Evolutionary conservation across 139 green algal genomes (phyloP), one percentile per base, ranked within the genome.

Genomic region (Chlamydomonas schloesseri): DNA sequence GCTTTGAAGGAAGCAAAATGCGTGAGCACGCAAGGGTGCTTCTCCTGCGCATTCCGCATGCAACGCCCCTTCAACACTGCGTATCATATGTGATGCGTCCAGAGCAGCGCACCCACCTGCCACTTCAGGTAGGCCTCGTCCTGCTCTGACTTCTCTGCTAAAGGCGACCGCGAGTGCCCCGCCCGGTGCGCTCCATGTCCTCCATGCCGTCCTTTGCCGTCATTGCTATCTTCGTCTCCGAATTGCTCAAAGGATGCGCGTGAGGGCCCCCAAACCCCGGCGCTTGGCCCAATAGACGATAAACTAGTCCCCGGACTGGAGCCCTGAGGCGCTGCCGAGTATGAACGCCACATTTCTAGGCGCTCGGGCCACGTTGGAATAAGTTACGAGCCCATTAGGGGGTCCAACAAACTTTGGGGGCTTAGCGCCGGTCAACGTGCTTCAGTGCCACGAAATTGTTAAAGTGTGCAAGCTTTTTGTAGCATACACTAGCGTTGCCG

Each of bases 1-100:
- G 81, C 55, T 50, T 90, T 81, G 50, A 98, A 92, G 2, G 79
- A 37, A 2, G 92, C 78, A 37, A 98, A 96, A 55, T 91, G 79
- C 28, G 85, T 64, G 14, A 97, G 82, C 1, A 94, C 71, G 71
- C 92, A 96, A 1, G 95, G 95, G 82, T 97, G 90, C 42, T 93
- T 60, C 0, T 80, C 90, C 95, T 97, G 91, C 84, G 42, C n/a
- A 36, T 50, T 13, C 42, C 42, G 42, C 42, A 50, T 50, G 42
- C 42, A 50, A 50, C 42, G 42, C 42, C 42, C 6, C 6, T 50
- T 8, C 10, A 5, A 47, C 26, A 37, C 62, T 8, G 20, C 50
- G 60, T 3, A 6, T 1, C 2, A 5, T 10, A 5, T 62, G 36
- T 0, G 29, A 50, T 60, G 2, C 18, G 15, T 46, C 10, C 29